Percentiles rank a stretch among this genome's conserved stretches.
phyloP scores from a whole-genome alignment of 1,284 basidiomycete species.

The Ceratobasidium sp. region DNA sequence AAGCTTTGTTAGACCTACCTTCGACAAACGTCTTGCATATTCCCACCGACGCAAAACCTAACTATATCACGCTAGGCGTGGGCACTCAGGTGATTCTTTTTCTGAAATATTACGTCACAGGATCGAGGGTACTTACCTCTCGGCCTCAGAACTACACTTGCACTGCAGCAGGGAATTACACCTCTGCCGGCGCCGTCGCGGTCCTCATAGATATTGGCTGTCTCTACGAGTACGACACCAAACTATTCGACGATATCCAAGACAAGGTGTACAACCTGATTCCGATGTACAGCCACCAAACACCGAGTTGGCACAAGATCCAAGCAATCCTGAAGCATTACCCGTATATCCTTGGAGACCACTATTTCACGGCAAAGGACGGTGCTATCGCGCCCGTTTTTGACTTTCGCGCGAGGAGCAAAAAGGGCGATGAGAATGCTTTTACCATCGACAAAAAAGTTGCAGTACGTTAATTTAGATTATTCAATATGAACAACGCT shows the following conservation, averaged over 20 bases:
- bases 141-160: slow-evolving; percentile 64
- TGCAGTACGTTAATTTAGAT: slow-evolving; percentile 49
- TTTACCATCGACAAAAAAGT: slow-evolving; percentile 62
- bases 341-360: slow-evolving; percentile 61
- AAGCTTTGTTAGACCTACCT: slow-evolving; percentile 31
- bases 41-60: slow-evolving; percentile 49
- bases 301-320: slow-evolving; percentile 45
- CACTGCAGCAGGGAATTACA: slow-evolving; percentile 56
- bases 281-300: slow-evolving; percentile 20
- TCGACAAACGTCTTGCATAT: slow-evolving; percentile 8
- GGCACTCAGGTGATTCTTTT: slow-evolving; percentile 51
- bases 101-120: neutral
- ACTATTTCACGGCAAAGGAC: slow-evolving; percentile 66
- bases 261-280: slow-evolving; percentile 56
- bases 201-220: slow-evolving; percentile 71
- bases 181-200: slow-evolving; percentile 64
- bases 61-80: slow-evolving; percentile 61
- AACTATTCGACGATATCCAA: slow-evolving; percentile 58
- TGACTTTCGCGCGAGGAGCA: slow-evolving; percentile 64
- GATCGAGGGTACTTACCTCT: neutral
- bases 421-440: slow-evolving; percentile 59
- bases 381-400: slow-evolving; percentile 64
- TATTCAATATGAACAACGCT: neutral
- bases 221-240: slow-evolving; percentile 53
- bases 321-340: slow-evolving; percentile 50